Base-by-base conservation (phyloP, 2,329 filamentous ascomycete genomes). In the Graphium sp. region DNA sequence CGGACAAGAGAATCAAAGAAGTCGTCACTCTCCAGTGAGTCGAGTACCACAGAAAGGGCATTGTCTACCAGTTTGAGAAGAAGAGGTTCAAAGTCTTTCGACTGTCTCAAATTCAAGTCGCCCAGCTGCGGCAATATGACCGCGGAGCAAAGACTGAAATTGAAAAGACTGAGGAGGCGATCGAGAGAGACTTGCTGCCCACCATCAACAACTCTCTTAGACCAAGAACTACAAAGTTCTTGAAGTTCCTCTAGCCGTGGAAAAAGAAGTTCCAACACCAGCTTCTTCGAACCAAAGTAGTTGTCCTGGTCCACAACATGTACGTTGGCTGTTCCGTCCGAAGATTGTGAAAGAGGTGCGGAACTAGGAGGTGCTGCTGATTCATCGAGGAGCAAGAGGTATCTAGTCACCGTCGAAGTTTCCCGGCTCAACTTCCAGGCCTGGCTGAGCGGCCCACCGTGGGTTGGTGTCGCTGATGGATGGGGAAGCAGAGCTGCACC, bases 311-410 rank as follows among this genome's bases (percentile, higher is more conserved):
- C n/a, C n/a, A n/a, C n/a, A n/a, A n/a, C n/a, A n/a, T n/a, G n/a
- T n/a, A n/a, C n/a, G n/a, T n/a, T n/a, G n/a, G n/a, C n/a, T n/a
- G n/a, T n/a, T n/a, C n/a, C n/a, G n/a, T n/a, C n/a, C n/a, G n/a
- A n/a, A n/a, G n/a, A n/a, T n/a, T n/a, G n/a, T n/a, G n/a, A n/a
- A n/a, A n/a, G n/a, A n/a, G n/a, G n/a, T n/a, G n/a, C n/a, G n/a
- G n/a, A n/a, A n/a, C n/a, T n/a, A n/a, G n/a, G n/a, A n/a, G n/a
- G n/a, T n/a, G n/a, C n/a, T n/a, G n/a, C n/a, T n/a, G 38, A 22
- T 17, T 50, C 46, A 2, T 60, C 52, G 8, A 74, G 47, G 2
- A 74, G 52, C 3, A 75, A 49, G 5, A 74, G 50, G 35, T 74
- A 76, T 25, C 57, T 52, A 21, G 62, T 53, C 33, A 67, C 52